Percentiles rank a stretch among this genome's conserved stretches.
phyloP scores from a whole-genome alignment of 192 early-diverging fungal species.

The Spizellomyces sp. region DNA sequence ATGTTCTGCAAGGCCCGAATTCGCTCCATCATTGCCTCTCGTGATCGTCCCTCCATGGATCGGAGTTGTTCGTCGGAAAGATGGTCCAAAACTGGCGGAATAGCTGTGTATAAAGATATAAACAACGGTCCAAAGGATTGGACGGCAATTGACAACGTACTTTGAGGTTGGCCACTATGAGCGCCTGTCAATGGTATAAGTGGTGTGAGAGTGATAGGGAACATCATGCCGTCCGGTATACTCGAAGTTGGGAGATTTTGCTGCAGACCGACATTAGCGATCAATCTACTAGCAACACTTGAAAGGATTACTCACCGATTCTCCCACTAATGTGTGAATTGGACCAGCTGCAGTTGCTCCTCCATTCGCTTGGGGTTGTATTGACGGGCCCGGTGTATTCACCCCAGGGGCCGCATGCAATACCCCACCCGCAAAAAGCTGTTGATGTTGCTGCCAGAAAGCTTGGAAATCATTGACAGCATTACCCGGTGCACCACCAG shows the following conservation, averaged over 20 bases:
- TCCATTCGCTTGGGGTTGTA: no score
- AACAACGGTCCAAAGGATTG: neutral
- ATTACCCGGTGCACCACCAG: constrained; percentile 10
- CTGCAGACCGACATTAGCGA: no score
- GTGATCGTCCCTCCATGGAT: constrained; percentile 48
- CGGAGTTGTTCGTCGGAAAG: constrained; percentile 48
- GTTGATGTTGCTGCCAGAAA: constrained; percentile 23
- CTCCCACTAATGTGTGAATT: no score
- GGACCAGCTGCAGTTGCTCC: no score
- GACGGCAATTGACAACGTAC: neutral
- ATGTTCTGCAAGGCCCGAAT: constrained; percentile 42
- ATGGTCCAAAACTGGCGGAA: constrained; percentile 29
- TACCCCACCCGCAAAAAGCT: constrained; percentile 20
- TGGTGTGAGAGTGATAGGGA: constrained; percentile 44
- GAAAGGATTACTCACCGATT: no score
- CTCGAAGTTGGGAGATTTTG: no score
- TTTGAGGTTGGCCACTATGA: neutral
- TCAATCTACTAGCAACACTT: no score
- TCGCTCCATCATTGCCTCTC: constrained; percentile 44
- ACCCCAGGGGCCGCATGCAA: neutral
- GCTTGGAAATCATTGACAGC: constrained; percentile 27
- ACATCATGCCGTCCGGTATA: constrained; percentile 2
- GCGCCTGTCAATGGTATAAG: constrained; percentile 23
- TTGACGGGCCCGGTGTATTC: no score
- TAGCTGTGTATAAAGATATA: neutral